These are phyloP conservation scores for Metschnikowia kunwiensis DNA, from an alignment of 805 yeast genomes.

Conservation along the genomic window DNA sequence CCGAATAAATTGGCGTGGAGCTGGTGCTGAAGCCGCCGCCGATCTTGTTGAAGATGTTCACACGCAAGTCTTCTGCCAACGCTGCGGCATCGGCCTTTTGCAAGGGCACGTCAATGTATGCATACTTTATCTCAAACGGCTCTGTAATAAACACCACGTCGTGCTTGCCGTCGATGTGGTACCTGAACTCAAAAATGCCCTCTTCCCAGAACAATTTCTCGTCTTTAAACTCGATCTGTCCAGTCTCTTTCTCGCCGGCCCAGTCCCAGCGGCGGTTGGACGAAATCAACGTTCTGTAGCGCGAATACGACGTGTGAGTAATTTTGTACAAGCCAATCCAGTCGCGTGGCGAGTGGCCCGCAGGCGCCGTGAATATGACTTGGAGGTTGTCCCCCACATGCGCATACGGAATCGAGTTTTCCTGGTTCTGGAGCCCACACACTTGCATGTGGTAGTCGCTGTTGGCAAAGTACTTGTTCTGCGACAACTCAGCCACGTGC, in stretches of 20 bases:
- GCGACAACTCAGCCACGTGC: constrained; percentile 39
- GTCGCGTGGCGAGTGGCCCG: constrained; percentile 47
- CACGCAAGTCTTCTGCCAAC: constrained; percentile 33
- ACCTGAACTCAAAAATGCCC: constrained; percentile 72
- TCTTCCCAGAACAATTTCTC: constrained; percentile 57
- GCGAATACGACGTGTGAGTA: constrained; percentile 53
- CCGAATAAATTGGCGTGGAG: constrained; percentile 26
- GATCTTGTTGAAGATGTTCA: constrained; percentile 31
- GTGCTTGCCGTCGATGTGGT: constrained; percentile 64
- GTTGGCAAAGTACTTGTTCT: constrained; percentile 36
- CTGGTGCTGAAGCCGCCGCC: constrained; percentile 21
- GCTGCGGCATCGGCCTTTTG: constrained; percentile 26
- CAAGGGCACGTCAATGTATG: constrained; percentile 35
- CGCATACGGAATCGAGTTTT: constrained; percentile 16
- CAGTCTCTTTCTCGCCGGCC: constrained; percentile 35
- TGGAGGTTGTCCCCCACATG: constrained; percentile 52
- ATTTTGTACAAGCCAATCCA: constrained; percentile 79
- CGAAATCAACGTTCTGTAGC: constrained; percentile 54
- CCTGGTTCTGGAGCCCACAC: constrained; percentile 19
- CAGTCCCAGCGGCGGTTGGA: constrained; percentile 68
- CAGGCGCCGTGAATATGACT: constrained; percentile 55
- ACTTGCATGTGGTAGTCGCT: constrained; percentile 32
- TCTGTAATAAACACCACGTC: constrained; percentile 63
- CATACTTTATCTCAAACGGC: constrained; percentile 59
- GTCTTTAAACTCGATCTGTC: constrained; percentile 48